These are phyloP conservation scores for Neopestalotiopsis rosae DNA, from an alignment of 2,329 filamentous ascomycete genomes.

Conservation along the genomic window DNA sequence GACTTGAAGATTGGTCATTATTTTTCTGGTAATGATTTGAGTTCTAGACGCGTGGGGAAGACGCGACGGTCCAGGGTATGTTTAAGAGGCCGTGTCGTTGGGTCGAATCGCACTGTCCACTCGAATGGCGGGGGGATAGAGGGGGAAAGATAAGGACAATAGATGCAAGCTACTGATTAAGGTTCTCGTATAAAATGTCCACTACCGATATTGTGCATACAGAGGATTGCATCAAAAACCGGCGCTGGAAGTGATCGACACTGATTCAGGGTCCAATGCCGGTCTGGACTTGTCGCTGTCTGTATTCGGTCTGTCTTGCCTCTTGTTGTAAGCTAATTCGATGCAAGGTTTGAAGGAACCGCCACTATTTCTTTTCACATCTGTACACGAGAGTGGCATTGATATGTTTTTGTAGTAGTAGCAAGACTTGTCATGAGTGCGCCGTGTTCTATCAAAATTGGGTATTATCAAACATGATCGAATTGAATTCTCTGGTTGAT, in stretches of 20 bases:
- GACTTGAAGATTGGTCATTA: background rate
- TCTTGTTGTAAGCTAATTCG: too few species aligned
- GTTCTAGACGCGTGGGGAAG: background rate
- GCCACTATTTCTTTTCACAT: too few species aligned
- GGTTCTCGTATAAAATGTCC: constrained; percentile 1
- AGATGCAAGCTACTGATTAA: background rate
- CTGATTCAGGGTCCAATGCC: background rate
- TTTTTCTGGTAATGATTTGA: background rate
- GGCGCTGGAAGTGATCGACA: background rate
- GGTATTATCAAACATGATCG: too few species aligned
- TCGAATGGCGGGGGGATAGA: background rate
- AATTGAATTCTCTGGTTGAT: too few species aligned
- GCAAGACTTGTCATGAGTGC: too few species aligned
- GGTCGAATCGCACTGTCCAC: too few species aligned
- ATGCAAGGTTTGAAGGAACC: too few species aligned
- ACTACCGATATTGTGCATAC: background rate
- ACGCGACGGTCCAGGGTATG: background rate
- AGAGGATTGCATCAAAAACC: background rate
- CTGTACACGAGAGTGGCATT: too few species aligned
- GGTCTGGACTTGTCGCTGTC: background rate
- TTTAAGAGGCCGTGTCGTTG: background rate
- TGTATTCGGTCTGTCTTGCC: background rate
- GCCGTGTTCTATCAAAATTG: too few species aligned
- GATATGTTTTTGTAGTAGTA: too few species aligned
- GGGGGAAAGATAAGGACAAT: background rate